Base-by-base conservation (phyloP, 2,329 filamentous ascomycete species). In the Clarireedia monteithiana region DNA sequence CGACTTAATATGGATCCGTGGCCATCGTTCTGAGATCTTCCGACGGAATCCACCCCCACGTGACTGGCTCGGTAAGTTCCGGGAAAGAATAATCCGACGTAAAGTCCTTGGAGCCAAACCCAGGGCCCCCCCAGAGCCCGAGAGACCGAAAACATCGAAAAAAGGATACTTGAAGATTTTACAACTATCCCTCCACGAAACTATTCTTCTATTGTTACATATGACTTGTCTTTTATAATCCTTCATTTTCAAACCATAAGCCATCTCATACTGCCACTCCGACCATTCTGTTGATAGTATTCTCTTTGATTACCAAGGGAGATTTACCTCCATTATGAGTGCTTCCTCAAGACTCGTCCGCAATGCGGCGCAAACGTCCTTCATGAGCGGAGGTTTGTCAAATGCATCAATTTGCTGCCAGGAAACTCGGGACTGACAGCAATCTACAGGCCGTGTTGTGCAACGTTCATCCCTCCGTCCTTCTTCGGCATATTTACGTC, bases 291-390 rank as follows among this genome's bases (percentile, higher is more conserved):
- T 55, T 50, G 27, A 55, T 39, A 50, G 27, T n/a, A 34, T 48
- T 49, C 20, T 20, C 44, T 42, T 27, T 47, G 45, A 4, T 10
- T 46, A 38, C 12, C 34, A 17, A 7, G 52, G 42, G 34, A 36
- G 24, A 47, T 39, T 53, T 44, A 30, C 54, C 48, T 52, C 27
- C 30, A 42, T 15, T 36, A 71, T 71, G 68, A 70, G 68, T 59
- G 63, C 66, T 61, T 68, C 69, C 52, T 66, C 69, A 27, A 67
- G 67, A 64, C 57, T 71, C 39, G 67, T 69, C 62, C 68, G 67
- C 60, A 67, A 60, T 63, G 68, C 68, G 58, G 65, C 64, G 57
- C 68, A 67, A 63, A 60, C 60, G 50, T 63, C 68, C 26, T 62
- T 70, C 52, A 56, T 67, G 52, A 60, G 51, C 48, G 62, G 61